Percentiles rank a stretch among this genome's conserved stretches.
Evolutionary conservation across 139 green algal species (phyloP).

Genomic region (Tetraselmis striata): DNA sequence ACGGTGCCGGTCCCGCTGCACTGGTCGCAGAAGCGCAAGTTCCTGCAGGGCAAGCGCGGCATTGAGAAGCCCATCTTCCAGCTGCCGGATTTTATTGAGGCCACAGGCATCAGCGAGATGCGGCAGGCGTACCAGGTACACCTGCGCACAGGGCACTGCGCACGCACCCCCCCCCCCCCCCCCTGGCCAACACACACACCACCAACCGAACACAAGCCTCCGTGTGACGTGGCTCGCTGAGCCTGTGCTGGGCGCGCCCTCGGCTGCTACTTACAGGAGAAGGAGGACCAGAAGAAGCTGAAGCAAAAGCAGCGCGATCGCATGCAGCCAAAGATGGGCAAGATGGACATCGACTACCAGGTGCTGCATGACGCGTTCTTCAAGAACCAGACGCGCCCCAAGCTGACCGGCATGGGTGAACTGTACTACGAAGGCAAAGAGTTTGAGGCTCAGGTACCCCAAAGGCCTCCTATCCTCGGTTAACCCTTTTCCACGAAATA

Average conservation of each 20-base stretch:
- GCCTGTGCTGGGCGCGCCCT: too few species aligned
- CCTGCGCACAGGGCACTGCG: too few species aligned
- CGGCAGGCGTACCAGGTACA: slow-evolving; percentile 67
- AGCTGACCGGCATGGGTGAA: slow-evolving; percentile 75
- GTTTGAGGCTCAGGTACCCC: slow-evolving; percentile 34
- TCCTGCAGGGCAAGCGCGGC: slow-evolving; percentile 86
- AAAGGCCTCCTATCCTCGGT: background rate
- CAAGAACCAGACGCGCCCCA: slow-evolving; percentile 93
- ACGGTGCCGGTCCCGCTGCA: slow-evolving; percentile 88
- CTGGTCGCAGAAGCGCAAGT: slow-evolving; percentile 97
- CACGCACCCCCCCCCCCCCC: too few species aligned
- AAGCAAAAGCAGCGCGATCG: slow-evolving; percentile 75
- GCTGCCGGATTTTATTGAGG: slow-evolving; percentile 95
- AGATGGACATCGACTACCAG: slow-evolving; percentile 97
- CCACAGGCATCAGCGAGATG: slow-evolving; percentile 92
- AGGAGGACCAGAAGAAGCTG: slow-evolving; percentile 77
- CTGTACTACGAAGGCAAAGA: slow-evolving; percentile 96
- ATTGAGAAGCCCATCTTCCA: slow-evolving; percentile 96
- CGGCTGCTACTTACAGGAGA: too few species aligned
- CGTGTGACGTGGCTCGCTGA: too few species aligned
- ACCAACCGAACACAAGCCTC: too few species aligned
- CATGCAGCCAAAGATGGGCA: slow-evolving; percentile 87
- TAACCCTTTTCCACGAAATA: background rate
- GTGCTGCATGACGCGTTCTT: slow-evolving; percentile 99
- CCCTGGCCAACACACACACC: too few species aligned